Base-by-base conservation (phyloP, 78 protist species). In the Paratrimastix pyriformis region DNA sequence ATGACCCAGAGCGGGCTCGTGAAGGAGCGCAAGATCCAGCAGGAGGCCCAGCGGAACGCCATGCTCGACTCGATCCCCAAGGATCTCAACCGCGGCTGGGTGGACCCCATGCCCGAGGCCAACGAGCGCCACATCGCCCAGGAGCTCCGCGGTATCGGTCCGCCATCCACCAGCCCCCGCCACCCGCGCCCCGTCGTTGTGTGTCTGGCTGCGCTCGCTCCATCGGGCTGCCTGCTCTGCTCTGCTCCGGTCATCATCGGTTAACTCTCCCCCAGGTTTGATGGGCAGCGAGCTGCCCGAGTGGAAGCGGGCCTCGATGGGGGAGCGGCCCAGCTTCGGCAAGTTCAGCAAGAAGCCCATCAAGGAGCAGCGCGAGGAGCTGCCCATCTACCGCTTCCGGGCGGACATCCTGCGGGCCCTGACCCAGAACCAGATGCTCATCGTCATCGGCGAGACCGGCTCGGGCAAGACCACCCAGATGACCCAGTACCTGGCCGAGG, bases 381-480 rank as follows among this genome's bases (percentile, higher is more conserved):
- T 95, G 30, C 98, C 98, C 42, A 84, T 95, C 72, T 93, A 42
- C 84, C 45, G 74, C 33, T 59, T 86, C 33, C 26, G 83, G 30
- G 70, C 74, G 24, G 77, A 76, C 42, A 77, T 93, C 15, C 0
- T 94, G 21, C 58, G 79, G 2, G 93, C 97, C 45, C 69, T 96
- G 32, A 21, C 33, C 37, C 84, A 83, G 35, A 75, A 92, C 60
- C 97, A 94, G 80, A 48, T 65, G 30, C 50, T 92, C 32, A 83
- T 90, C 11, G 89, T 90, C 0, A 80, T 91, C 24, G 96, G 94
- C 8, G 94, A 91, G 65, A 91, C 96, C 8, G 95, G 95, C 21
- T 77, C 86, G 26, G 93, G 93, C 37, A 90, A 90, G 76, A 89
- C 92, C 6, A 91, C 96, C 33, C 96, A 89, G 75, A 87, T 91